Percentiles rank a stretch among this genome's conserved stretches.
Conservation (phyloP, 2,329 filamentous ascomycete genomes). For the Ophiocordyceps camponoti-floridani region DNA sequence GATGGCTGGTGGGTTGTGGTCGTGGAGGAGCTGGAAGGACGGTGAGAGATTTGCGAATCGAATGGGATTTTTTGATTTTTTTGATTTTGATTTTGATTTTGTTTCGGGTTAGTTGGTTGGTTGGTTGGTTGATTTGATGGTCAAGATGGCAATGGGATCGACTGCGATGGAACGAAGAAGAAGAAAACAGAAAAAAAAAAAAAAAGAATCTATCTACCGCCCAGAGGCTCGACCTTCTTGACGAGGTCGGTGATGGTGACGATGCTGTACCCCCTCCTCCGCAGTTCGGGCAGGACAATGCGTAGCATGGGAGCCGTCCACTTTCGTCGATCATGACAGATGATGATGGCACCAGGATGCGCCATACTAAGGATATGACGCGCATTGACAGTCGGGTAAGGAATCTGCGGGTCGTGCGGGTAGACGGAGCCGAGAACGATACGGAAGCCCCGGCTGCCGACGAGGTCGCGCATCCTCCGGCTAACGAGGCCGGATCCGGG, state of each 20-base stretch:
- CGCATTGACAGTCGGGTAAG: conserved; percentile 50
- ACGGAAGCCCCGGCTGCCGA: conserved; percentile 44
- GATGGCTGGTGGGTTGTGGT: too few species aligned
- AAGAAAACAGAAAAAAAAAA: background rate
- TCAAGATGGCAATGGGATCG: too few species aligned
- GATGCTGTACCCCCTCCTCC: conserved; percentile 48
- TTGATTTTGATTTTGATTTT: too few species aligned
- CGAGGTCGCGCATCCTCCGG: conserved; percentile 42
- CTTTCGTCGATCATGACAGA: conserved; percentile 69
- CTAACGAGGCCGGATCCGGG: conserved; percentile 78
- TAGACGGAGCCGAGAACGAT: conserved; percentile 74
- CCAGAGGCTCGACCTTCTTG: conserved; percentile 14
- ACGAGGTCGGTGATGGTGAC: conserved; percentile 56
- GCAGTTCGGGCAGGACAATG: conserved; percentile 54
- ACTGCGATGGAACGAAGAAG: background rate
- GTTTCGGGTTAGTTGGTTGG: too few species aligned
- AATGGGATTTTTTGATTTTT: too few species aligned
- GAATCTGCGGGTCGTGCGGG: conserved; percentile 80
- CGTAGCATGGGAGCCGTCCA: conserved; percentile 72
- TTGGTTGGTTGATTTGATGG: too few species aligned
- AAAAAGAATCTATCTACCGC: conserved; percentile 5
- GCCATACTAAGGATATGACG: conserved; percentile 67
- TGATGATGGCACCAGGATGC: conserved; percentile 58
- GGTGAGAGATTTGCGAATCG: too few species aligned
- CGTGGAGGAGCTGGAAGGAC: too few species aligned